Evolutionary conservation across 148 eudicot species (phyloP).

Genomic region (Chenopodium quinoa): DNA sequence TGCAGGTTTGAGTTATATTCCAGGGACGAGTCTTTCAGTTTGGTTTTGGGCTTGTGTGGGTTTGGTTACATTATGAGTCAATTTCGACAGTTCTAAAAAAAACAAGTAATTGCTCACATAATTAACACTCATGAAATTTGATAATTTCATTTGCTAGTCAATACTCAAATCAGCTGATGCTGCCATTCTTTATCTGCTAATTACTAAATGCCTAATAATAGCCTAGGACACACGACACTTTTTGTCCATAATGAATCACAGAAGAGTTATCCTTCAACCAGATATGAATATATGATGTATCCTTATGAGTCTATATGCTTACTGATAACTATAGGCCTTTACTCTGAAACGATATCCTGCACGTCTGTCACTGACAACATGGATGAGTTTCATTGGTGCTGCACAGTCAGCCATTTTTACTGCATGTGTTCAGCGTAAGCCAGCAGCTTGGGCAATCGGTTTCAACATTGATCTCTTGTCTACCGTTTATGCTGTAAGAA

Average conservation of each 20-base stretch:
- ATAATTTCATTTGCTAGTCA: no score
- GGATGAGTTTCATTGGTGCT: constrained; percentile 74
- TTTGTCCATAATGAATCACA: background rate
- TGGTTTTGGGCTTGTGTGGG: background rate
- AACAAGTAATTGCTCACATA: background rate
- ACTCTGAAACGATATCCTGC: constrained; percentile 76
- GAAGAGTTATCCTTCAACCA: background rate
- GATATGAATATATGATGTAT: background rate
- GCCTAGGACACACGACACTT: background rate
- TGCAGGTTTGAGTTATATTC: constrained; percentile 51
- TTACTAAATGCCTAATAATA: background rate
- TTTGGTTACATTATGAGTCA: background rate
- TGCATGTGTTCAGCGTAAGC: constrained; percentile 39
- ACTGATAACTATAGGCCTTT: constrained; percentile 44
- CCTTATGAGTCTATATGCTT: background rate
- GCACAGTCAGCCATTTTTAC: constrained; percentile 69
- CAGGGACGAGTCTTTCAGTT: no score
- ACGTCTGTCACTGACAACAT: constrained; percentile 60
- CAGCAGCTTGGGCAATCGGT: constrained; percentile 61
- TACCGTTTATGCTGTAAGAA: constrained; percentile 56
- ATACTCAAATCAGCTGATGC: no score
- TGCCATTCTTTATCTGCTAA: background rate
- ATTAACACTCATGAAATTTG: background rate
- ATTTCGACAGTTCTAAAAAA: no score
- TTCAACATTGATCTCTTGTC: constrained; percentile 74